phyloP scores from a whole-genome alignment of 441 rosid species.

The Erodium moschatum region DNA sequence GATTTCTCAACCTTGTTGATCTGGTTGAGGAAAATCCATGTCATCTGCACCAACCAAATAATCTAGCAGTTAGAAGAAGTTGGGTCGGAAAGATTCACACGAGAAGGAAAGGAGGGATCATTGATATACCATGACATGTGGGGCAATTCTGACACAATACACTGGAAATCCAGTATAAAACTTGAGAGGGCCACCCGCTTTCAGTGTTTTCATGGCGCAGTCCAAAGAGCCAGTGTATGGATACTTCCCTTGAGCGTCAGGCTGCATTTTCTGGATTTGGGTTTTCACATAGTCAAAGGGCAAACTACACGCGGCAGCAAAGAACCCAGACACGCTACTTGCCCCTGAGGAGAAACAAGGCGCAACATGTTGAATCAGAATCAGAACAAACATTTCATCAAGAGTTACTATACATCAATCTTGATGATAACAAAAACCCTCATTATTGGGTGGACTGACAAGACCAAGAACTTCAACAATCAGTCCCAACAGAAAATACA shows the following conservation, averaged over 20 bases:
- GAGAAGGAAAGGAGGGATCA: too few relatives aligned
- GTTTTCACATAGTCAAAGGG: slow-evolving; percentile 95
- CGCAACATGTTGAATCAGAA: background rate
- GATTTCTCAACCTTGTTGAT: slow-evolving; percentile 58
- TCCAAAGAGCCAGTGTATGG: slow-evolving; percentile 92
- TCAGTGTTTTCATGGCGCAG: slow-evolving; percentile 67
- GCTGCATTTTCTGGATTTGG: slow-evolving; percentile 99
- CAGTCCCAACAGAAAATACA: too few relatives aligned
- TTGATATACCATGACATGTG: slow-evolving; percentile 81
- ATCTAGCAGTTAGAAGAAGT: background rate
- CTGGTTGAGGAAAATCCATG: slow-evolving; percentile 98
- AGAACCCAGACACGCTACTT: slow-evolving; percentile 79
- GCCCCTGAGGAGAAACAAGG: slow-evolving; percentile 45
- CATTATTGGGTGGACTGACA: too few relatives aligned
- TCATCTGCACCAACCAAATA: slow-evolving; percentile 59
- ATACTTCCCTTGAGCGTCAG: slow-evolving; percentile 79
- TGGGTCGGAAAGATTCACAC: background rate
- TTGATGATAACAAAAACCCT: too few relatives aligned
- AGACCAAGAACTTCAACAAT: too few relatives aligned
- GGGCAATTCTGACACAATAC: slow-evolving; percentile 85
- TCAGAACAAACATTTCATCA: background rate
- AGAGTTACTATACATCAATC: too few relatives aligned
- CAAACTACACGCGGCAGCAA: slow-evolving; percentile 88
- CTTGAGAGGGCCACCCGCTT: slow-evolving; percentile 79
- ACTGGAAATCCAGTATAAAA: slow-evolving; percentile 97